These are phyloP conservation scores for Penicillium thymicola DNA, from an alignment of 2,329 filamentous ascomycete genomes.

Conservation along the genomic window DNA sequence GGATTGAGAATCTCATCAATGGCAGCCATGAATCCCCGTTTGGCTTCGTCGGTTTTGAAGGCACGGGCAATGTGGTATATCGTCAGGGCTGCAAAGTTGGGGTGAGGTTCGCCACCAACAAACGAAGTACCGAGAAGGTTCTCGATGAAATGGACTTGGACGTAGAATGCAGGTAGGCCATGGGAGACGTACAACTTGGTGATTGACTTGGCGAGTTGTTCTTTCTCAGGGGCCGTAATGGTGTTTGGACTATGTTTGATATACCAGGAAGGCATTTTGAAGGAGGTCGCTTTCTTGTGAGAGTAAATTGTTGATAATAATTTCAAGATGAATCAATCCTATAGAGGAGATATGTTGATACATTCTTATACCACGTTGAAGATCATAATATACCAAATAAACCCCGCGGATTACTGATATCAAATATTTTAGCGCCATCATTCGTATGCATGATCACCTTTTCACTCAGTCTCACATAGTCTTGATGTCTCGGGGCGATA, in stretches of 20 bases:
- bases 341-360: neutral
- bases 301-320: neutral
- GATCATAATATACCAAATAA: neutral
- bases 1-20: constrained; percentile 1
- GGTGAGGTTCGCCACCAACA: neutral
- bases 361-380: neutral
- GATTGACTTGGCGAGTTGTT: constrained; percentile 6
- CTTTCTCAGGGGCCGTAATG: neutral
- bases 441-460: neutral
- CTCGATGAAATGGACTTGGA: neutral
- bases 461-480: neutral
- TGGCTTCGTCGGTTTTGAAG: constrained; percentile 4
- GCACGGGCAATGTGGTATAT: constrained; percentile 8
- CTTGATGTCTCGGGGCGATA: neutral
- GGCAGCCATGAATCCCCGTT: neutral
- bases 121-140: neutral
- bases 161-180: neutral
- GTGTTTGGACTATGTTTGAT: constrained; percentile 1
- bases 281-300: neutral
- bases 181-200: neutral
- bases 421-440: neutral
- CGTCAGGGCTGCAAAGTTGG: neutral
- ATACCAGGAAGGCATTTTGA: neutral
- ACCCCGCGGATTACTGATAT: neutral
- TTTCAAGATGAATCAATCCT: neutral